Conservation (phyloP, 2,329 filamentous ascomycete species). For the Cercospora janseana region DNA sequence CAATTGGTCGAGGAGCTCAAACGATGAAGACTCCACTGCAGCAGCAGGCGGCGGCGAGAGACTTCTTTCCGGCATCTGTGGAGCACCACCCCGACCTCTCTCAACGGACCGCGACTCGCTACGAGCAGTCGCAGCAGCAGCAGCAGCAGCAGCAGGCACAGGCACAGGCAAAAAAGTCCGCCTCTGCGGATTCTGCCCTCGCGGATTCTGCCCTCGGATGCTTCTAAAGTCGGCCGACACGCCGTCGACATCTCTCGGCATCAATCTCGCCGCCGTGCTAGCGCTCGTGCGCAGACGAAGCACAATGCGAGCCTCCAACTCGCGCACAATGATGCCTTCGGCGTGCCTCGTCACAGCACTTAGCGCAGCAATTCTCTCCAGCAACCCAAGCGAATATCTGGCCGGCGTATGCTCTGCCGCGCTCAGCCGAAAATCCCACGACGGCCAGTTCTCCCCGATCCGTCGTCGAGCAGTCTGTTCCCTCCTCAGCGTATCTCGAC, state of each 20-base stretch:
- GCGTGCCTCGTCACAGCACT: not conserved
- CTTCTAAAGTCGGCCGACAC: not conserved
- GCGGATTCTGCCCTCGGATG: too few species aligned
- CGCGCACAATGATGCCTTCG: not conserved
- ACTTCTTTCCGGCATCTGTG: not conserved
- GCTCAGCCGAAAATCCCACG: not conserved
- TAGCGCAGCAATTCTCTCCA: not conserved
- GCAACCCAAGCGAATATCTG: not conserved
- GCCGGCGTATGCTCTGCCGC: not conserved
- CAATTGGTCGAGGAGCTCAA: not conserved
- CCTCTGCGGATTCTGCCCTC: too few species aligned
- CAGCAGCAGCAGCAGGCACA: not conserved
- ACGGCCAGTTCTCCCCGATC: not conserved
- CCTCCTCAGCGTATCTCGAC: not conserved
- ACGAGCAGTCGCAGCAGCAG: not conserved
- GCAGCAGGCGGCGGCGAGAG: not conserved
- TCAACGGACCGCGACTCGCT: not conserved
- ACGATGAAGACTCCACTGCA: too few species aligned
- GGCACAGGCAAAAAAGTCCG: too few species aligned
- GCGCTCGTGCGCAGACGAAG: not conserved
- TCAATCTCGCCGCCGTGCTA: not conserved
- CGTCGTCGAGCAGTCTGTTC: not conserved
- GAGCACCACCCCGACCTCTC: not conserved
- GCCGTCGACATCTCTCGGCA: not conserved
- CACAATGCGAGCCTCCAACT: not conserved